These are phyloP conservation scores for Amaranthus cruentus DNA, from an alignment of 148 eudicot genomes.

Conservation along the genomic window DNA sequence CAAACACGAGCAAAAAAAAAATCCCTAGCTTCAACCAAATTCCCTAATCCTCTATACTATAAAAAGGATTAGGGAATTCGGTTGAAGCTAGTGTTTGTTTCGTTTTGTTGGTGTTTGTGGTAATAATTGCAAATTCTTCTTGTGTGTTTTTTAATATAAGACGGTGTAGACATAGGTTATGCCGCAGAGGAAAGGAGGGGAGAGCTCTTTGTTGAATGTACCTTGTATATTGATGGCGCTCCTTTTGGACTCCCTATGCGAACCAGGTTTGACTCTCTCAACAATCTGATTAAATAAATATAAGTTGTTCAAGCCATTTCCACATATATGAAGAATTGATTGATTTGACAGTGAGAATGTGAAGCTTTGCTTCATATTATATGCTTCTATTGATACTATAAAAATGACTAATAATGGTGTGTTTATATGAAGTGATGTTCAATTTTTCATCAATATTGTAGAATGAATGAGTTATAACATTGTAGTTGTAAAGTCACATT, in stretches of 20 bases:
- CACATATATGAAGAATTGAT: background rate
- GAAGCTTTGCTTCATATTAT: background rate
- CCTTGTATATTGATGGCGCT: slow-evolving; percentile 85
- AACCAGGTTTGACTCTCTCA: slow-evolving; percentile 53
- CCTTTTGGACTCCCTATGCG: slow-evolving; percentile 90
- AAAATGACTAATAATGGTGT: background rate
- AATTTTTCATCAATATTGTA: too few species aligned
- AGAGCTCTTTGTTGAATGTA: slow-evolving; percentile 82
- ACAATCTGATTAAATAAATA: background rate
- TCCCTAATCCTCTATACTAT: too few species aligned
- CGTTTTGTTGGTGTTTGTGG: background rate
- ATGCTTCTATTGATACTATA: background rate
- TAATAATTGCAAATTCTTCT: background rate
- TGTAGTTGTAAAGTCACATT: too few species aligned
- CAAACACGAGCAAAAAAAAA: too few species aligned
- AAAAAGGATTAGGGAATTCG: too few species aligned
- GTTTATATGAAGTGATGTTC: too few species aligned
- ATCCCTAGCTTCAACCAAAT: too few species aligned
- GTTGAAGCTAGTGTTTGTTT: background rate
- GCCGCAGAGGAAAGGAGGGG: slow-evolving; percentile 62
- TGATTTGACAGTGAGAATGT: background rate
- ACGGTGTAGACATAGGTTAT: slow-evolving; percentile 52
- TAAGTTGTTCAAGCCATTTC: background rate
- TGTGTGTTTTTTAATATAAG: slow-evolving; percentile 17
- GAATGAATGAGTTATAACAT: too few species aligned